A percentile compares a stretch with the other conserved stretches of the same genome.
Conservation (phyloP, 345 rosid genomes). For the Rhizophora apiculata region DNA sequence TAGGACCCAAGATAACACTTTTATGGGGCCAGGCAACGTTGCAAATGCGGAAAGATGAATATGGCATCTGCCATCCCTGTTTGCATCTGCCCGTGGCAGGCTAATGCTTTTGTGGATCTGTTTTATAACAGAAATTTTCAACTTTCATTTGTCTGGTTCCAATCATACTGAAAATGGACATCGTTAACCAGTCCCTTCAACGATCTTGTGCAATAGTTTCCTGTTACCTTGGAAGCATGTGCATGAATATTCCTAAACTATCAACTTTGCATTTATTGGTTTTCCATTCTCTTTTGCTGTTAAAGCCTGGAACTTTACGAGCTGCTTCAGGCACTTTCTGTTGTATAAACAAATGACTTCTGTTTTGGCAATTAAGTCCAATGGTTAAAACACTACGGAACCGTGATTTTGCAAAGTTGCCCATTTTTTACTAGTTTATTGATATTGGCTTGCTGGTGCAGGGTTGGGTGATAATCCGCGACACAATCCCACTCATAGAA, state of each 20-base stretch:
- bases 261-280: neutral
- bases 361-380: neutral
- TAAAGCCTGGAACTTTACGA: too few species aligned
- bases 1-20: neutral
- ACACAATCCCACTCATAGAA: slow-evolving; percentile 66
- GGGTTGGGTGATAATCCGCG: slow-evolving; percentile 97
- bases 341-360: neutral
- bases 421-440: neutral
- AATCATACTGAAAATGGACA: neutral
- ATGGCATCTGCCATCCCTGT: neutral
- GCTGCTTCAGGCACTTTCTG: too few species aligned
- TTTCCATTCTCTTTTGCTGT: too few species aligned
- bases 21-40: neutral
- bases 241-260: neutral
- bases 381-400: neutral
- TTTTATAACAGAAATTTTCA: neutral
- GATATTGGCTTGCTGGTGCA: slow-evolving; percentile 29
- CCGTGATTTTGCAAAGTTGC: neutral
- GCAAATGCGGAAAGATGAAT: neutral
- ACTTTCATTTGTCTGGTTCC: neutral
- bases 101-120: neutral
- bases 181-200: neutral
- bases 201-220: neutral
- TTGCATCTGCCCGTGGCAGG: neutral
- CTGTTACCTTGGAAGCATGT: neutral